Evolutionary conservation across 805 yeast species (phyloP).

Genomic region (Monosporozyma aquatica): DNA sequence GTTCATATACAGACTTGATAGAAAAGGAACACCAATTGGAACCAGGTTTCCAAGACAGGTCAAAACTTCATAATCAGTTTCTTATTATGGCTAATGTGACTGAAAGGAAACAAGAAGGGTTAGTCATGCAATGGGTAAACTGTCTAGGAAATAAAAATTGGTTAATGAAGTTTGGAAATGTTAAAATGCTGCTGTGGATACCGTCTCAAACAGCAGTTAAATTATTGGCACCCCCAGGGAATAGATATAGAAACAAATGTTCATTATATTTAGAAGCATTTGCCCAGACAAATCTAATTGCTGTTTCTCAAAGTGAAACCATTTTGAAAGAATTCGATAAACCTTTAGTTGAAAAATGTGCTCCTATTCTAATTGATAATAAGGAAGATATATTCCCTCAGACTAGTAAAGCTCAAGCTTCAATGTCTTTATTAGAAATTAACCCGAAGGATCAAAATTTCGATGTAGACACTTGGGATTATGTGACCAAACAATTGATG

Average conservation of each 20-base stretch:
- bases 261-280: conserved; percentile 57
- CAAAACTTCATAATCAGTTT: conserved; percentile 43
- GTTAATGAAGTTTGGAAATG: conserved; percentile 65
- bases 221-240: conserved; percentile 48
- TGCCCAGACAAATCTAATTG: conserved; percentile 49
- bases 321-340: conserved; percentile 16
- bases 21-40: conserved; percentile 37
- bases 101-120: conserved; percentile 47
- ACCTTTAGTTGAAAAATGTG: conserved; percentile 12
- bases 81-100: conserved; percentile 54
- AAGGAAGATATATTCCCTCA: conserved; percentile 20
- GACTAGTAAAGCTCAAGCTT: conserved; percentile 25
- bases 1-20: conserved; percentile 42
- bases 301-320: conserved; percentile 31
- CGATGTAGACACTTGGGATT: conserved; percentile 53
- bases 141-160: conserved; percentile 64
- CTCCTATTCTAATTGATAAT: conserved; percentile 29
- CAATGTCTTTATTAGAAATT: conserved; percentile 51
- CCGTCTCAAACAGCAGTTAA: conserved; percentile 53
- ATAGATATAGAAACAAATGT: conserved; percentile 47
- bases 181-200: conserved; percentile 64
- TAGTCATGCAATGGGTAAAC: conserved; percentile 64
- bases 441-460: conserved; percentile 38
- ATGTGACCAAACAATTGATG: conserved; percentile 54
- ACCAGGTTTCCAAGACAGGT: conserved; percentile 32